A percentile compares a stretch with the other conserved stretches of the same genome.
These are phyloP conservation scores for Kwoniella newhampshirensis DNA, from an alignment of 768 basidiomycete genomes.

Conservation along the genomic window DNA sequence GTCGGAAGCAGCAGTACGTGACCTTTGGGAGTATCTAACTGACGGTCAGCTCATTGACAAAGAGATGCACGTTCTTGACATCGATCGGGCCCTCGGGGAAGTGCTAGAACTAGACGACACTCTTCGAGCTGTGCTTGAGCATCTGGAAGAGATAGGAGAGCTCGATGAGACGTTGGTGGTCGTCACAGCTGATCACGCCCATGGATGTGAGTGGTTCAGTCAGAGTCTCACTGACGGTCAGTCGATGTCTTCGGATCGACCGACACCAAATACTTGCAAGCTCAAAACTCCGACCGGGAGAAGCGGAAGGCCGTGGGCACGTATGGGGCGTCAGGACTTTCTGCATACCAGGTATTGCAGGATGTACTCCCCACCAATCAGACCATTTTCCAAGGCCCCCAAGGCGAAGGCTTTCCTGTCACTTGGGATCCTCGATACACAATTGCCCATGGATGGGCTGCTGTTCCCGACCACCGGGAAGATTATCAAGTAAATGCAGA, in stretches of 20 bases:
- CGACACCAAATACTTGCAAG: constrained; percentile 51
- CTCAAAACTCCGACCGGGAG: constrained; percentile 40
- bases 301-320: constrained; percentile 54
- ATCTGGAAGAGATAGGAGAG: constrained; percentile 52
- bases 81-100: constrained; percentile 54
- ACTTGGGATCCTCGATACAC: constrained; percentile 55
- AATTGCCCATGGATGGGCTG: constrained; percentile 46
- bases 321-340: constrained; percentile 51
- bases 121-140: constrained; percentile 47
- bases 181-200: constrained; percentile 53
- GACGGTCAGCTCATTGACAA: constrained; percentile 27
- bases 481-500: constrained; percentile 33
- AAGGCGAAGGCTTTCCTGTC: constrained; percentile 52
- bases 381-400: constrained; percentile 37
- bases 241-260: constrained; percentile 53
- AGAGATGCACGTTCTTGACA: constrained; percentile 53
- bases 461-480: constrained; percentile 47
- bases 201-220: constrained; percentile 22
- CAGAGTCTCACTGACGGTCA: constrained; percentile 9
- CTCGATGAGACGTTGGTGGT: constrained; percentile 54
- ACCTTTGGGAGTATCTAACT: neutral
- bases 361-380: constrained; percentile 42
- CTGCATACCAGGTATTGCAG: constrained; percentile 51
- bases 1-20: constrained; percentile 52
- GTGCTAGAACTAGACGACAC: constrained; percentile 55